These are phyloP conservation scores for Monosporascus sp. DNA, from an alignment of 2,329 filamentous ascomycete genomes.

Conservation along the genomic window DNA sequence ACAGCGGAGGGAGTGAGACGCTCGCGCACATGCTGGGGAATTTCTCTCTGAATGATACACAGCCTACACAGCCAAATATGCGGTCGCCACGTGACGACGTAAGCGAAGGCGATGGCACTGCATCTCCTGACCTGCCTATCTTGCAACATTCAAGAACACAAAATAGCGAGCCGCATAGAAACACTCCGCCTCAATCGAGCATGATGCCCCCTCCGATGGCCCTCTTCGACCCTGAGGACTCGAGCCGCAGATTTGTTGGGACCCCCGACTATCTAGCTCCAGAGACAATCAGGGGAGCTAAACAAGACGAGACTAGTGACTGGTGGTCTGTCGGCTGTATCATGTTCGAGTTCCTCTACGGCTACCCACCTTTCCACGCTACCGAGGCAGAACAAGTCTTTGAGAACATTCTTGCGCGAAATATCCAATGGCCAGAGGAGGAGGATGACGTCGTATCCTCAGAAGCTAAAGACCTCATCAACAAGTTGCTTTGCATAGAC, in stretches of 20 bases:
- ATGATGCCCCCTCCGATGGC: constrained; percentile 92
- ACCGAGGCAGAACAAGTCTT: constrained; percentile 88
- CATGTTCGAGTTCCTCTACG: constrained; percentile 91
- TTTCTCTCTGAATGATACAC: constrained; percentile 65
- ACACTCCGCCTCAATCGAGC: constrained; percentile 55
- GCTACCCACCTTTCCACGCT: constrained; percentile 90
- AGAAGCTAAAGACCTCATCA: constrained; percentile 91
- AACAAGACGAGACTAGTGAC: constrained; percentile 96
- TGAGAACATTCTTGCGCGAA: constrained; percentile 86
- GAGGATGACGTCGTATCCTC: constrained; percentile 72
- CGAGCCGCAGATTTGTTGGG: constrained; percentile 86
- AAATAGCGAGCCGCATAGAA: constrained; percentile 46
- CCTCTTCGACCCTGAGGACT: constrained; percentile 91
- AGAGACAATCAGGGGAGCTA: constrained; percentile 90
- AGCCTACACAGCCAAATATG: constrained; percentile 39
- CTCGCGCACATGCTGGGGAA: constrained; percentile 76
- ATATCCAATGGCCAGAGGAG: constrained; percentile 88
- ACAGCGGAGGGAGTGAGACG: constrained; percentile 85
- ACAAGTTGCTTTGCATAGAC: constrained; percentile 81
- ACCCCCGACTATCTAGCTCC: constrained; percentile 96
- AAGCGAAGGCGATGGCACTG: constrained; percentile 62
- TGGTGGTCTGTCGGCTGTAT: constrained; percentile 99
- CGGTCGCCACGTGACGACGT: constrained; percentile 68
- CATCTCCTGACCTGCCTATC: constrained; percentile 70
- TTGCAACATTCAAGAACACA: constrained; percentile 50